Evolutionary conservation across 345 rosid genomes (phyloP).

Genomic region (Linum tenue): DNA sequence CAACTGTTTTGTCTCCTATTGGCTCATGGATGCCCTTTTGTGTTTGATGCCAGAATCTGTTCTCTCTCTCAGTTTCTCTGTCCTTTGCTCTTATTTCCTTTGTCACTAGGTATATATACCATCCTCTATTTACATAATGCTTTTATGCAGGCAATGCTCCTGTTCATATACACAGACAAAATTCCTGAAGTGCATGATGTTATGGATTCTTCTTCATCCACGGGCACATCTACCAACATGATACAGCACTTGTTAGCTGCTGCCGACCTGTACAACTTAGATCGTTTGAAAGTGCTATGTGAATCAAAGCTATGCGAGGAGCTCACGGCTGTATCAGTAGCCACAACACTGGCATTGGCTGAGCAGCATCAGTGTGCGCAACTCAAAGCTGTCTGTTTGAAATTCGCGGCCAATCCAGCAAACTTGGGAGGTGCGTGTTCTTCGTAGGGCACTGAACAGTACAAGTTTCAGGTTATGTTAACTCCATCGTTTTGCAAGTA

Average conservation of each 20-base stretch:
- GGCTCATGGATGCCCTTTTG: no score
- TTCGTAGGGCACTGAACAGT: constrained; percentile 18
- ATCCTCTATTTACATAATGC: constrained; percentile 1
- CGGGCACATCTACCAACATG: constrained; percentile 56
- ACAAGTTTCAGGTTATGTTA: constrained; percentile 25
- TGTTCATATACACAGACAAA: constrained; percentile 69
- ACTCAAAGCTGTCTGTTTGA: constrained; percentile 72
- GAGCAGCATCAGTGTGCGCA: constrained; percentile 82
- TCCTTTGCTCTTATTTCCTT: background rate
- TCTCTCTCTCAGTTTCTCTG: background rate
- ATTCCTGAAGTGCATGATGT: constrained; percentile 70
- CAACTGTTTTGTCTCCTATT: no score
- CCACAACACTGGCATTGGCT: constrained; percentile 85
- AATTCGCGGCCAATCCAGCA: constrained; percentile 65
- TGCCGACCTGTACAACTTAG: constrained; percentile 80
- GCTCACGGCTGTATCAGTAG: constrained; percentile 66
- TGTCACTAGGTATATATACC: background rate
- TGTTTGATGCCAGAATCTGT: background rate
- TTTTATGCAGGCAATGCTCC: constrained; percentile 68
- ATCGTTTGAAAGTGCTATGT: constrained; percentile 63
- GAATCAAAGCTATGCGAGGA: constrained; percentile 78
- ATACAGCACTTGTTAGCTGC: constrained; percentile 87
- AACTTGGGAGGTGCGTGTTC: constrained; percentile 76
- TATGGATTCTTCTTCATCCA: constrained; percentile 46
- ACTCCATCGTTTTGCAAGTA: constrained; percentile 16